A percentile compares a stretch with the other conserved stretches of the same genome.
Conservation (phyloP, 2,329 filamentous ascomycete species). For the Microcyclosporella mali region DNA sequence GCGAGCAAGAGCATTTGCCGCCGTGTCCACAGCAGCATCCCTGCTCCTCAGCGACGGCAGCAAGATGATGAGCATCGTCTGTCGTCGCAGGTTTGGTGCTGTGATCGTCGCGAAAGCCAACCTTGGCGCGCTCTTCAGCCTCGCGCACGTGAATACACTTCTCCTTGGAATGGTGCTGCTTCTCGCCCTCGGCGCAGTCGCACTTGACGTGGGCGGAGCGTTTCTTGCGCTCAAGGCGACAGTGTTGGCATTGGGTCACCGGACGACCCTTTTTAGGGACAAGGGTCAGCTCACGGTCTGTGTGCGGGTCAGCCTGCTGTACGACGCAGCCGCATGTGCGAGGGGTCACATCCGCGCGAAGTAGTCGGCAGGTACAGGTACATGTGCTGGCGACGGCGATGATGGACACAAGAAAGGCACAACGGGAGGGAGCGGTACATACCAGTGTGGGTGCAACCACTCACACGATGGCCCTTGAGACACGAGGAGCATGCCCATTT, state of each 20-base stretch:
- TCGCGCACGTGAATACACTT: conserved; percentile 41
- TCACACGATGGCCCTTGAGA: conserved; percentile 95
- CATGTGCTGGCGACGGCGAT: conserved; percentile 5
- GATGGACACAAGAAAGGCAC: background rate
- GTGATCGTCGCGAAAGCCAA: conserved; percentile 22
- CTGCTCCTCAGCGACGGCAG: conserved; percentile 33
- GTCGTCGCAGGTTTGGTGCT: conserved; percentile 12
- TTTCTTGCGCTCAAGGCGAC: conserved; percentile 91
- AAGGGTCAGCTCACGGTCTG: conserved; percentile 85
- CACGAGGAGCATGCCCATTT: conserved; percentile 98
- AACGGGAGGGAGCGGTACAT: conserved; percentile 39
- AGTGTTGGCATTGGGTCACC: conserved; percentile 96
- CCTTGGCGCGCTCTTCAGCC: conserved; percentile 31
- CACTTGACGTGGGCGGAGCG: conserved; percentile 92
- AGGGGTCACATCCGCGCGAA: no score
- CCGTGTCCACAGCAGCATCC: conserved; percentile 53
- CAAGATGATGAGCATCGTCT: conserved; percentile 24
- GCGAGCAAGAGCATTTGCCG: conserved; percentile 54
- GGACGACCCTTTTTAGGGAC: conserved; percentile 98
- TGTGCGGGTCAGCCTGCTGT: conserved; percentile 15
- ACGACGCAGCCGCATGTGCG: background rate
- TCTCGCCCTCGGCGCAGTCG: conserved; percentile 76
- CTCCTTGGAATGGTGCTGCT: conserved; percentile 57
- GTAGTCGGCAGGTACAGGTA: no score
- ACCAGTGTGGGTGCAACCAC: conserved; percentile 96